These are phyloP conservation scores for Phoma sp. DNA, from an alignment of 2,329 filamentous ascomycete species.

Conservation along the genomic window DNA sequence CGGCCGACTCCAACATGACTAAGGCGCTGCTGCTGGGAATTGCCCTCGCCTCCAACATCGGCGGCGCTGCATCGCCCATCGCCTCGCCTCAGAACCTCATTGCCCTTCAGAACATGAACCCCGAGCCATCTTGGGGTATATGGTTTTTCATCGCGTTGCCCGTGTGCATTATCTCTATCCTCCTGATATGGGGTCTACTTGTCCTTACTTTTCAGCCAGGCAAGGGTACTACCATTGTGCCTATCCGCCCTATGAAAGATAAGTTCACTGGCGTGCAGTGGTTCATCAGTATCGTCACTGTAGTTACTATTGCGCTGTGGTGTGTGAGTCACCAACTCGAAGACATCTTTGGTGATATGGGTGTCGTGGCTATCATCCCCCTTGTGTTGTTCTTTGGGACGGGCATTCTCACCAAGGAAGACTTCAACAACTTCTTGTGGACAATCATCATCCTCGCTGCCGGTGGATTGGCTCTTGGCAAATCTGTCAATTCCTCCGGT, in stretches of 20 bases:
- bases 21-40: constrained; percentile 96
- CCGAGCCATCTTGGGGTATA: constrained; percentile 86
- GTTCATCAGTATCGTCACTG: constrained; percentile 85
- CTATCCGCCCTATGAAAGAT: constrained; percentile 89
- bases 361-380: constrained; percentile 94
- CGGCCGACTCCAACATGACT: constrained; percentile 88
- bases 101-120: constrained; percentile 92
- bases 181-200: constrained; percentile 87
- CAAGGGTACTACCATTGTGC: constrained; percentile 84
- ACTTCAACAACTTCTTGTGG: constrained; percentile 99
- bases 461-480: constrained; percentile 88
- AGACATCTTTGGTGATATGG: constrained; percentile 92
- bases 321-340: constrained; percentile 91
- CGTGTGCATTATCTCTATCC: constrained; percentile 85
- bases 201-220: constrained; percentile 85
- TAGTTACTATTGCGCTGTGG: constrained; percentile 88
- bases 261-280: constrained; percentile 87
- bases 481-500: constrained; percentile 91
- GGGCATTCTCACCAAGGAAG: constrained; percentile 95
- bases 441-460: constrained; percentile 99
- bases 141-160: constrained; percentile 98
- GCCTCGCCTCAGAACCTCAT: constrained; percentile 98
- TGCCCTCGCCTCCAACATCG: constrained; percentile 92
- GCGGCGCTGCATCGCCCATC: constrained; percentile 94
- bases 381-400: constrained; percentile 96